These are phyloP conservation scores for Plenodomus biglobosus DNA, from an alignment of 2,329 filamentous ascomycete genomes.

Conservation along the genomic window DNA sequence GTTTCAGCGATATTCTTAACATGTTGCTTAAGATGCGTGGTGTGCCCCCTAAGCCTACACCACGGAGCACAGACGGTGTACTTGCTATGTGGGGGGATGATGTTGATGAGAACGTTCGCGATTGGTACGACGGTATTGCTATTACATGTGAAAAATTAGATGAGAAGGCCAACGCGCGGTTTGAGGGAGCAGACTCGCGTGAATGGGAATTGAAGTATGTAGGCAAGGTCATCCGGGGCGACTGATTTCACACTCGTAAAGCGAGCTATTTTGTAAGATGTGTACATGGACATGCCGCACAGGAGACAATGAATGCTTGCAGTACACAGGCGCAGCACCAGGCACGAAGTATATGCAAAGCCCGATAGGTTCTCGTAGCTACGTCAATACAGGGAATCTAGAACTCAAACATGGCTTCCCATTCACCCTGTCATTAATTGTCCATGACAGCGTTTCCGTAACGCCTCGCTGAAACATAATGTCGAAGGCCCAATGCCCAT, in stretches of 20 bases:
- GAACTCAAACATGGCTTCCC: too few relatives aligned
- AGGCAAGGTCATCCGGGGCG: constrained; percentile 39
- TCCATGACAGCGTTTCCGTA: not conserved
- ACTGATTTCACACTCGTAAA: constrained; percentile 6
- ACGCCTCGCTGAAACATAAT: constrained; percentile 19
- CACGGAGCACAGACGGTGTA: constrained; percentile 36
- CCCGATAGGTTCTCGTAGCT: too few relatives aligned
- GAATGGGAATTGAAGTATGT: constrained; percentile 45
- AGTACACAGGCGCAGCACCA: too few relatives aligned
- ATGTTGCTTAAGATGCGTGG: constrained; percentile 61
- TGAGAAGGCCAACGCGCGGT: constrained; percentile 33
- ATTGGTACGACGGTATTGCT: constrained; percentile 42
- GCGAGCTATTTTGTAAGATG: not conserved
- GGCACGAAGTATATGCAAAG: too few relatives aligned
- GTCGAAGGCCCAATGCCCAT: constrained; percentile 6
- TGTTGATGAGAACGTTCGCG: constrained; percentile 32
- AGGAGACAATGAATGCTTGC: too few relatives aligned
- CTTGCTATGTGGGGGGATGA: constrained; percentile 40
- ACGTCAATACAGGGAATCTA: too few relatives aligned
- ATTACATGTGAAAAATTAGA: constrained; percentile 31
- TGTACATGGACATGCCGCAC: too few relatives aligned
- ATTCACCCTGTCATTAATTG: not conserved
- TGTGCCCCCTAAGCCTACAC: constrained; percentile 46
- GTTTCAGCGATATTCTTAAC: constrained; percentile 59
- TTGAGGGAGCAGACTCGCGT: constrained; percentile 31